These are phyloP conservation scores for Globisporangium orthogonon DNA, from an alignment of 352 stramenopile genomes.

Conservation along the genomic window DNA sequence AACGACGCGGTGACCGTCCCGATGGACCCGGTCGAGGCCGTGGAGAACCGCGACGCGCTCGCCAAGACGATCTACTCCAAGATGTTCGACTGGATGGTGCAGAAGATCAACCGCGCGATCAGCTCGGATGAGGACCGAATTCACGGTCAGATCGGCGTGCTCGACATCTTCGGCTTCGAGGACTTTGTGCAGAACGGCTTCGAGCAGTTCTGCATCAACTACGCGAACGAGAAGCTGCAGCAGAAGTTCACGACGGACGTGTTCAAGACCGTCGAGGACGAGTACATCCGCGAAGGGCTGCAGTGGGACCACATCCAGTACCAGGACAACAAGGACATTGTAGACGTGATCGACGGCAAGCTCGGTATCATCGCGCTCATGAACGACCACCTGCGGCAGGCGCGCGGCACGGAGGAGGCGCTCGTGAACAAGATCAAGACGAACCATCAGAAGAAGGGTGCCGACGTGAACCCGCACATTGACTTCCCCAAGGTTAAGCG, in stretches of 20 bases:
- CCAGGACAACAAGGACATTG: conserved; percentile 97
- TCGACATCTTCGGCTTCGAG: conserved; percentile 99
- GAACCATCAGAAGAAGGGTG: conserved; percentile 74
- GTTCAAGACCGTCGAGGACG: conserved; percentile 97
- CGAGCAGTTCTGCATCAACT: conserved; percentile 93
- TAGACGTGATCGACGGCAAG: conserved; percentile 94
- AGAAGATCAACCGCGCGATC: conserved; percentile 83
- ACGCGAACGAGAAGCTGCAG: conserved; percentile 89
- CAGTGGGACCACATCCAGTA: conserved; percentile 98
- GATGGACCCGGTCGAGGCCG: conserved; percentile 85
- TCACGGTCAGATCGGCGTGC: conserved; percentile 89
- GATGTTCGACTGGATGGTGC: conserved; percentile 97
- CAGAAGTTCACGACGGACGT: conserved; percentile 93
- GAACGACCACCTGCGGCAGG: conserved; percentile 85
- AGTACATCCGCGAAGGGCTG: conserved; percentile 97
- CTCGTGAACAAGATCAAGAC: conserved; percentile 86
- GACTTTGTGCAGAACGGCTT: conserved; percentile 94
- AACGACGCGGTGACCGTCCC: conserved; percentile 81
- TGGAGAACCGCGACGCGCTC: conserved; percentile 93
- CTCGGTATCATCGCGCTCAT: conserved; percentile 85
- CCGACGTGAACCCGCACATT: conserved; percentile 65
- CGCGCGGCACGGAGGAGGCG: conserved; percentile 80
- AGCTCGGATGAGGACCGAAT: conserved; percentile 66
- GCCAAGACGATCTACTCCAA: conserved; percentile 97
- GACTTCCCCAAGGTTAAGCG: conserved; percentile 86